Conservation (phyloP, 108 stramenopile species). For the Stephanodiscus triporus region DNA sequence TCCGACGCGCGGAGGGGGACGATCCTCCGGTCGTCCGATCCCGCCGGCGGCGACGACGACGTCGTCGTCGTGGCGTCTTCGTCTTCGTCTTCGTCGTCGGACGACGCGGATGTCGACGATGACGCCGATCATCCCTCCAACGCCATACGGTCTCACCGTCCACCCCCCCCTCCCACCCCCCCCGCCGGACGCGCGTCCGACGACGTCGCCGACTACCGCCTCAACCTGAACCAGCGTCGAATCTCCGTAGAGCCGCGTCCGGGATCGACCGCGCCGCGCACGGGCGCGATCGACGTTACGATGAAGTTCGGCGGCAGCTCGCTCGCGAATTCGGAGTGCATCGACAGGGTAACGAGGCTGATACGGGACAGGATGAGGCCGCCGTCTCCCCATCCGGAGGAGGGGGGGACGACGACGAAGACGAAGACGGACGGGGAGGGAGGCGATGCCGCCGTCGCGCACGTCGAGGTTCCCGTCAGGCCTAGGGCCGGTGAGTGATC, state of each 20-base stretch:
- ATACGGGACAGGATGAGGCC: conserved; percentile 84
- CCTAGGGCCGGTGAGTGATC: conserved; percentile 28
- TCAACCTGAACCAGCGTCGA: conserved; percentile 14
- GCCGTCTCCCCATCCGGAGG: conserved; percentile 8
- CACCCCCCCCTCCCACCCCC: no score
- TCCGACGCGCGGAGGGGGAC: no score
- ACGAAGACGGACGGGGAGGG: neutral
- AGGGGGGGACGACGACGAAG: conserved; percentile 19
- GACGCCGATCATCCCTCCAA: neutral
- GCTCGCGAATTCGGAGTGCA: conserved; percentile 84
- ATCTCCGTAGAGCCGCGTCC: conserved; percentile 8
- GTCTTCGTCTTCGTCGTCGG: no score
- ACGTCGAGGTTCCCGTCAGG: conserved; percentile 34
- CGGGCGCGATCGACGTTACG: conserved; percentile 55
- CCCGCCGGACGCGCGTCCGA: neutral
- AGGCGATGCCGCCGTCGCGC: no score
- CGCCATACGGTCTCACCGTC: no score
- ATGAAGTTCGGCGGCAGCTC: conserved; percentile 97
- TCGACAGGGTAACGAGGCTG: conserved; percentile 89
- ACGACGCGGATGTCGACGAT: neutral
- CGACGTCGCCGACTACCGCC: conserved; percentile 17
- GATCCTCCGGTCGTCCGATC: no score
- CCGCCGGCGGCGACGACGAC: no score
- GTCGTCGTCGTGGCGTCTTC: no score
- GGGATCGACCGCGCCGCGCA: conserved; percentile 6